These are phyloP conservation scores for Ophidiomyces ophidiicola DNA, from an alignment of 2,329 filamentous ascomycete species.

Conservation along the genomic window DNA sequence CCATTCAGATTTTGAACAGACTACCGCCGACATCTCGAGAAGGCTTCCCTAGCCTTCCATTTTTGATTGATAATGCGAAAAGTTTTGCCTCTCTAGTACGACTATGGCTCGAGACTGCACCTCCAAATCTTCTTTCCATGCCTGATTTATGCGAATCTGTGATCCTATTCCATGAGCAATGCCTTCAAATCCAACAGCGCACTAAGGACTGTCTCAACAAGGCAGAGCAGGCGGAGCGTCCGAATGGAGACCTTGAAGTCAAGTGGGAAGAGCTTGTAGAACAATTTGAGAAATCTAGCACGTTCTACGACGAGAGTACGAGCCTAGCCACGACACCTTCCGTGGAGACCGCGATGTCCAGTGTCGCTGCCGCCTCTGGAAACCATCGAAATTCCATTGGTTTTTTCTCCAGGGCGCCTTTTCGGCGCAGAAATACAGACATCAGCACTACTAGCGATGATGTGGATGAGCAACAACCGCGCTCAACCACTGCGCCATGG, in stretches of 20 bases:
- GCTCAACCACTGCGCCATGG: conserved; percentile 35
- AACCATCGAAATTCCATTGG: conserved; percentile 33
- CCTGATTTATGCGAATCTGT: conserved; percentile 30
- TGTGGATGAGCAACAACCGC: conserved; percentile 36
- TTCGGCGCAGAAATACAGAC: conserved; percentile 31
- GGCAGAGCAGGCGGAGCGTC: conserved; percentile 39
- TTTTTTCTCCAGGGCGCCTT: conserved; percentile 30
- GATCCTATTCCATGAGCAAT: conserved; percentile 34
- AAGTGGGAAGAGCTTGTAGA: conserved; percentile 41
- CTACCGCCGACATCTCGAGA: conserved; percentile 70
- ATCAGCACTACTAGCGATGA: conserved; percentile 21
- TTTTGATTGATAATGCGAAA: conserved; percentile 77
- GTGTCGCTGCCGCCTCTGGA: conserved; percentile 21
- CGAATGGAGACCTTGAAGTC: conserved; percentile 34
- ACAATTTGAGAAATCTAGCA: conserved; percentile 35
- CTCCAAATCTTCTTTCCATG: conserved; percentile 29
- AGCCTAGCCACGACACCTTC: conserved; percentile 30
- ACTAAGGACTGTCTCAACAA: conserved; percentile 36
- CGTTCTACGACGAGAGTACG: conserved; percentile 31
- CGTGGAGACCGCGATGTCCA: conserved; percentile 23
- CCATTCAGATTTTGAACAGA: conserved; percentile 75
- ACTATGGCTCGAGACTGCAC: conserved; percentile 34
- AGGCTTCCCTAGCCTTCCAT: conserved; percentile 85
- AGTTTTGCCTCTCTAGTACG: conserved; percentile 75
- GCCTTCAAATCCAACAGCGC: conserved; percentile 31